These are phyloP conservation scores for Fusarium pilosicola DNA, from an alignment of 2,329 filamentous ascomycete species.

Conservation along the genomic window DNA sequence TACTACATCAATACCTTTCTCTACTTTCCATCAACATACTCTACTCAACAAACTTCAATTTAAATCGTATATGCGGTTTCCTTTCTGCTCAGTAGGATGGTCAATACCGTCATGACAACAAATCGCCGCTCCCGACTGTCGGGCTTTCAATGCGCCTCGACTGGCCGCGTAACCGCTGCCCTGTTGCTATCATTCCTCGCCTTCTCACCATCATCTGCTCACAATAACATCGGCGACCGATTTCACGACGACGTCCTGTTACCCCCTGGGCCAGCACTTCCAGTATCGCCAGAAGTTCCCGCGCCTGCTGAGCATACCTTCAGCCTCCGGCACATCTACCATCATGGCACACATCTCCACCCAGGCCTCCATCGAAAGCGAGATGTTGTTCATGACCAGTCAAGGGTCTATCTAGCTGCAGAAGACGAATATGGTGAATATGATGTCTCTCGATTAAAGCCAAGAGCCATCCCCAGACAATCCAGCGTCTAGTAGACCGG, in stretches of 20 bases:
- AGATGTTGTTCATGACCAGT: constrained; percentile 70
- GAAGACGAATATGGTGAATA: constrained; percentile 66
- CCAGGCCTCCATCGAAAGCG: constrained; percentile 80
- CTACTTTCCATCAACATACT: constrained; percentile 17
- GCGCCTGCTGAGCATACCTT: constrained; percentile 66
- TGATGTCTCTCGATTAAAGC: constrained; percentile 64
- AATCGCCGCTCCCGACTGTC: constrained; percentile 24
- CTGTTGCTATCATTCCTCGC: constrained; percentile 75
- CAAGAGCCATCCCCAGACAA: constrained; percentile 72
- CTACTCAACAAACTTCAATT: not conserved
- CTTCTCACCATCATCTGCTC: constrained; percentile 58
- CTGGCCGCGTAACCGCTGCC: constrained; percentile 70
- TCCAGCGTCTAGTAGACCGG: constrained; percentile 85
- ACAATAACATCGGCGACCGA: constrained; percentile 48
- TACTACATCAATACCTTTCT: constrained; percentile 3
- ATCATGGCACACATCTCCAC: constrained; percentile 85
- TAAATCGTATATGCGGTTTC: constrained; percentile 7
- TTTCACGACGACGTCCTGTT: constrained; percentile 56
- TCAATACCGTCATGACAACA: constrained; percentile 36
- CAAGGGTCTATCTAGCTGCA: constrained; percentile 67
- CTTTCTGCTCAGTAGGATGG: constrained; percentile 7
- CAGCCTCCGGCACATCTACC: constrained; percentile 87
- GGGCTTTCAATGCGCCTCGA: constrained; percentile 59
- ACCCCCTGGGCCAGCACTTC: constrained; percentile 52
- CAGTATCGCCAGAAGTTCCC: constrained; percentile 56